These are phyloP conservation scores for Astragalus membranaceus DNA, from an alignment of 306 rosid genomes.

Conservation along the genomic window DNA sequence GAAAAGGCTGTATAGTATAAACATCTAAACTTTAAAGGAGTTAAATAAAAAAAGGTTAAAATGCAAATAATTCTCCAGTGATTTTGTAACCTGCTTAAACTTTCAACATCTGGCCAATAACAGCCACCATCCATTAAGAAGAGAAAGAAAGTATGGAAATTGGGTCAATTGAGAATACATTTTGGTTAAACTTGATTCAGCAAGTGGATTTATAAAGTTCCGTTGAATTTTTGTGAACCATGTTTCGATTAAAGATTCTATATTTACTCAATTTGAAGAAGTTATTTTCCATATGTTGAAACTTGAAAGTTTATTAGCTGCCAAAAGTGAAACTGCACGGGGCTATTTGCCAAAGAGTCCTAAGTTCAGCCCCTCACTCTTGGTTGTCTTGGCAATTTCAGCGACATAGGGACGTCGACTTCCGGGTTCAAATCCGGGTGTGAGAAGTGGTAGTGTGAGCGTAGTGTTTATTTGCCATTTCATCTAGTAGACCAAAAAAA, in stretches of 20 bases:
- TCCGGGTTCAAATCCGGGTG: too few species aligned
- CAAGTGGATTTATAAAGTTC: background rate
- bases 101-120: background rate
- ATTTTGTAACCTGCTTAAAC: background rate
- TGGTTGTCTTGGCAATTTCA: too few species aligned
- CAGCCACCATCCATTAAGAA: background rate
- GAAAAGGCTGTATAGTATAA: background rate
- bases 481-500: too few species aligned
- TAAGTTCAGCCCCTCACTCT: too few species aligned
- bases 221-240: background rate
- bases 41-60: background rate
- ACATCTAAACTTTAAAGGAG: background rate
- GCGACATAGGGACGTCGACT: too few species aligned
- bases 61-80: background rate
- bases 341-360: background rate
- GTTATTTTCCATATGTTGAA: background rate
- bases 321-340: conserved; percentile 2
- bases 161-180: background rate
- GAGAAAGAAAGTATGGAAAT: conserved; percentile 1
- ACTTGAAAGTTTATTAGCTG: background rate
- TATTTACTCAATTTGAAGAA: background rate
- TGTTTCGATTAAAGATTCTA: background rate
- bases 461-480: too few species aligned
- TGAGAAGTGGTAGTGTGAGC: too few species aligned
- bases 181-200: background rate